Conservation (phyloP, 768 basidiomycete species). For the Lanmaoa pseudosensibilis region DNA sequence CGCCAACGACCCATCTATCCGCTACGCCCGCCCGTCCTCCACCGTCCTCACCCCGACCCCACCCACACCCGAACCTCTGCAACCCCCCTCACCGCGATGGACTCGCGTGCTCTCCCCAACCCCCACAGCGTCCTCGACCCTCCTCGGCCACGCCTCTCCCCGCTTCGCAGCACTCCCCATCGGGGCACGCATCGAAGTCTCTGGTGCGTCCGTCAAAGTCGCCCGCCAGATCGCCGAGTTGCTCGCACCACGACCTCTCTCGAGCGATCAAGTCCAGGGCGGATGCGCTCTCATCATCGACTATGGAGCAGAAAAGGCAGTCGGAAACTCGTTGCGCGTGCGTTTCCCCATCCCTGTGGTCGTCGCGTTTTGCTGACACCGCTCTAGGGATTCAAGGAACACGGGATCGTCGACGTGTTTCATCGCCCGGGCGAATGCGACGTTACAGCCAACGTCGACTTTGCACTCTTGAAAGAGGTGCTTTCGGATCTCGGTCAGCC, state of each 20-base stretch:
- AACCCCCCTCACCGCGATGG: conserved; percentile 40
- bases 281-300: conserved; percentile 83
- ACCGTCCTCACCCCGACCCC: conserved; percentile 9
- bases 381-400: conserved; percentile 82
- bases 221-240: conserved; percentile 70
- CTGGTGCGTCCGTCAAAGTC: conserved; percentile 64
- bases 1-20: conserved; percentile 40
- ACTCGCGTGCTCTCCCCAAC: conserved; percentile 65
- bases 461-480: conserved; percentile 82
- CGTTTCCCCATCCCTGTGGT: conserved; percentile 28
- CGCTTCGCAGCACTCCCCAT: conserved; percentile 68
- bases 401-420: conserved; percentile 84
- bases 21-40: conserved; percentile 25
- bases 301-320: conserved; percentile 76
- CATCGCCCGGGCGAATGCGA: conserved; percentile 85
- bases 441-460: conserved; percentile 96
- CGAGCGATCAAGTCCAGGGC: conserved; percentile 15
- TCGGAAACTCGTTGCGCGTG: conserved; percentile 79
- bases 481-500: conserved; percentile 61
- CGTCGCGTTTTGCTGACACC: background rate
- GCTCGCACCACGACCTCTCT: conserved; percentile 30
- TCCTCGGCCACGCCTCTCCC: conserved; percentile 64
- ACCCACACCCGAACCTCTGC: conserved; percentile 1
- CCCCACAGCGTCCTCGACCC: conserved; percentile 50
- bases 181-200: conserved; percentile 81